Evolutionary conservation across 78 protist genomes (phyloP).

Genomic region (Dictyostelium firmibasis): DNA sequence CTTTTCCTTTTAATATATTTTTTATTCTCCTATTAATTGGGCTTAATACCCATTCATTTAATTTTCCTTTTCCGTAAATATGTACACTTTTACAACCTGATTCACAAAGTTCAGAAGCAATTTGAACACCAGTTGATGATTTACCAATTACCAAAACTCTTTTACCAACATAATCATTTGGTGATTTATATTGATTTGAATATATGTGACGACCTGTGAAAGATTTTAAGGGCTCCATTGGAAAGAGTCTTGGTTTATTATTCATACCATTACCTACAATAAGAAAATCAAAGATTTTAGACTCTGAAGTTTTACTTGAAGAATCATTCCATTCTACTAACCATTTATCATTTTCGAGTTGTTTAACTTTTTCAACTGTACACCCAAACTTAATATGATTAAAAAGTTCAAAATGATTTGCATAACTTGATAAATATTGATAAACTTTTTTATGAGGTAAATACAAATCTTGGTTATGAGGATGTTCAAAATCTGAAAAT

Average conservation of each 20-base stretch:
- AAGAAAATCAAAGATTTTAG: background rate
- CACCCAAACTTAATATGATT: background rate
- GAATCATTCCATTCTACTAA: background rate
- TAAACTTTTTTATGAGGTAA: background rate
- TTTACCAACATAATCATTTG: background rate
- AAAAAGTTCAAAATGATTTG: background rate
- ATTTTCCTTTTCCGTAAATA: background rate
- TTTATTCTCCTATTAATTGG: background rate
- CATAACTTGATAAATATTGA: background rate
- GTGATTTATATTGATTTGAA: background rate
- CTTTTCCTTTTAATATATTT: background rate
- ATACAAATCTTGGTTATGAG: background rate
- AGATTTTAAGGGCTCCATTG: background rate
- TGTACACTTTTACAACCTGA: background rate
- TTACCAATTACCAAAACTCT: background rate
- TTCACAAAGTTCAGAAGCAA: background rate
- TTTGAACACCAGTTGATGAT: background rate
- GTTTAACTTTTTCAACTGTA: background rate
- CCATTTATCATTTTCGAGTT: background rate
- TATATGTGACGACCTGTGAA: background rate
- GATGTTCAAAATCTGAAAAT: constrained; percentile 38
- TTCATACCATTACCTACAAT: background rate
- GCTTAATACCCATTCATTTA: background rate
- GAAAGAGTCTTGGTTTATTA: background rate
- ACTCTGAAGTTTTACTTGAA: background rate